Percentiles rank a stretch among this genome's conserved stretches.
phyloP scores from a whole-genome alignment of 305 asterid genomes.

The Caryopteris hybrid region DNA sequence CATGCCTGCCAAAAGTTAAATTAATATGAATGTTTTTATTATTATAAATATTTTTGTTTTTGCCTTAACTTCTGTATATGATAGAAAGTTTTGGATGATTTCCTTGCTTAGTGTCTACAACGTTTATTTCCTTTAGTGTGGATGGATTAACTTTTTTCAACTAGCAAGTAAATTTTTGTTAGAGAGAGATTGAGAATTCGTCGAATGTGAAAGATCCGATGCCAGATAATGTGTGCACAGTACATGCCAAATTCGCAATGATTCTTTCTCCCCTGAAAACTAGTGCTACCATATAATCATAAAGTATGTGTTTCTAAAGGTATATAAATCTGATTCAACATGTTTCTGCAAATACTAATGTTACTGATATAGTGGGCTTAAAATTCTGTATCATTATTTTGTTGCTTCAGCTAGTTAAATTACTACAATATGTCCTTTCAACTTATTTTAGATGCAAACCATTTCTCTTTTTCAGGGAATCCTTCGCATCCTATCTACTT shows the following conservation, averaged over 20 bases:
- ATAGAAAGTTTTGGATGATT: neutral
- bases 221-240: neutral
- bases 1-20: neutral
- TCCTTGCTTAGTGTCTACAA: neutral
- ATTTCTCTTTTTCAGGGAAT: conserved; percentile 40
- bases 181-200: no score
- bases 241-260: neutral
- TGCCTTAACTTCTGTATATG: neutral
- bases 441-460: neutral
- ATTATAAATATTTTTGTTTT: neutral
- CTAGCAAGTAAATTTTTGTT: neutral
- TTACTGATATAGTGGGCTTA: neutral
- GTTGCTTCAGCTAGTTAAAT: neutral
- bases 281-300: neutral
- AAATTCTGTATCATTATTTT: neutral
- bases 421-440: neutral
- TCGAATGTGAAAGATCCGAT: no score
- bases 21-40: neutral
- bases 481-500: conserved; percentile 41
- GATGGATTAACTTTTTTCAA: neutral
- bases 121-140: neutral
- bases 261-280: neutral
- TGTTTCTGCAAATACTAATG: neutral
- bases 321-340: neutral
- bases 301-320: neutral